Evolutionary conservation across 208 protist species (phyloP), one percentile per base, ranked within the genome.

Genomic region (Acanthamoeba triangularis): DNA sequence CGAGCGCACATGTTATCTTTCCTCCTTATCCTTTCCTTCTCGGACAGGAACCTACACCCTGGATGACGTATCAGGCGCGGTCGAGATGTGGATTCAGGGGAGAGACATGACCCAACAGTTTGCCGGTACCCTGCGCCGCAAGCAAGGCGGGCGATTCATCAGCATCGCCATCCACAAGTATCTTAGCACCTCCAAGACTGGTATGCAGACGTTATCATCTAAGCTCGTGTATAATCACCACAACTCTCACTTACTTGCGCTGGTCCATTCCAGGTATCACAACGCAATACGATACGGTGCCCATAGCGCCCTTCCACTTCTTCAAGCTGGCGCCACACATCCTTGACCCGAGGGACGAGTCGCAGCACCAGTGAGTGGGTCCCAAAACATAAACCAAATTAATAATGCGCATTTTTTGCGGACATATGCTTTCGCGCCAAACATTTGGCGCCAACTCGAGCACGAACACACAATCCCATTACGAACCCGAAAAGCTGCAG

Each of bases 51-150:
- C 54, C 33, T 92, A 54, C 37, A 92, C 61, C 1, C 47, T 92
- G 33, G 61, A 92, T 0, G 87, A 92, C 61, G 87, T 92, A 35
- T 47, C 54, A 1, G 87, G 87, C 4, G 47, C 16, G 59, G 11
- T 92, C 25, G 87, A 92, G 61, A 28, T 92, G 87, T 92, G 87
- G 87, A 49, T 92, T 14, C n/a, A 76, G 61, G 63, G 63, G 10
- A 74, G 74, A 59, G 61, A 49, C 33, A 67, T 67, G 61, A 92
- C 61, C 30, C 63, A 92, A 20, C n/a, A 92, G 41, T 92, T 92
- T 92, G 54, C n/a, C 25, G 33, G 54, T 7, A 37, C 61, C 18
- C 54, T 76, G 61, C 87, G 63, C 8, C 61, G 54, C 37, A 92
- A 74, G 59, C 54, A 92, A n/a, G 87, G 33, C 87, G 87, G 87